Evolutionary conservation across 495 filamentous ascomycete genomes (phyloP).

Genomic region (Paragyromitra xinjiangensis): DNA sequence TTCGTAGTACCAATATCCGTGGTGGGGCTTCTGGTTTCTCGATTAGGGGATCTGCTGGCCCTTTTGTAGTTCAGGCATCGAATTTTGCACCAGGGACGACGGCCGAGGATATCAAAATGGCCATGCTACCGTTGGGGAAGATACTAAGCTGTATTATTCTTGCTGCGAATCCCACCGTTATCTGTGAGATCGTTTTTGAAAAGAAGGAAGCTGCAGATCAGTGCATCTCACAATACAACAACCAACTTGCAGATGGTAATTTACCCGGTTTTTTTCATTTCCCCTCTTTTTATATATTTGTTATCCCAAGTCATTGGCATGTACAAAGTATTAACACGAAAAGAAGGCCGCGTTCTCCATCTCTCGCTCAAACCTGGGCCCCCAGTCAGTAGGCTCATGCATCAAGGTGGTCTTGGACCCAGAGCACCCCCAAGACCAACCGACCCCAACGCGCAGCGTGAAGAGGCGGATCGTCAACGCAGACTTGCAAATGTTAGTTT

Average conservation of each 20-base stretch:
- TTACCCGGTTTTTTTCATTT: conserved; percentile 4
- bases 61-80: conserved; percentile 81
- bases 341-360: conserved; percentile 71
- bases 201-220: conserved; percentile 79
- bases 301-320: conserved; percentile 5
- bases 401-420: conserved; percentile 31
- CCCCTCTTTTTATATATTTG: not conserved
- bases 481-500: conserved; percentile 54
- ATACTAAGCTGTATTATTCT: conserved; percentile 77
- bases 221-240: conserved; percentile 84
- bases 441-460: conserved; percentile 49
- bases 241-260: conserved; percentile 85
- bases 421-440: conserved; percentile 31
- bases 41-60: conserved; percentile 82
- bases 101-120: conserved; percentile 90
- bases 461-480: conserved; percentile 57
- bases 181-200: conserved; percentile 84
- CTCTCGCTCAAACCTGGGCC: conserved; percentile 72
- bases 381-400: conserved; percentile 49
- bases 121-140: conserved; percentile 75
- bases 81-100: conserved; percentile 96
- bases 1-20: conserved; percentile 46
- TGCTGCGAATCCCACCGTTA: conserved; percentile 76
- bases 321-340: conserved; percentile 19
- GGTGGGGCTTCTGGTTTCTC: conserved; percentile 67